Conservation (phyloP, 164 flowering plant species). For the Kalanchoe fedtschenkoi region DNA sequence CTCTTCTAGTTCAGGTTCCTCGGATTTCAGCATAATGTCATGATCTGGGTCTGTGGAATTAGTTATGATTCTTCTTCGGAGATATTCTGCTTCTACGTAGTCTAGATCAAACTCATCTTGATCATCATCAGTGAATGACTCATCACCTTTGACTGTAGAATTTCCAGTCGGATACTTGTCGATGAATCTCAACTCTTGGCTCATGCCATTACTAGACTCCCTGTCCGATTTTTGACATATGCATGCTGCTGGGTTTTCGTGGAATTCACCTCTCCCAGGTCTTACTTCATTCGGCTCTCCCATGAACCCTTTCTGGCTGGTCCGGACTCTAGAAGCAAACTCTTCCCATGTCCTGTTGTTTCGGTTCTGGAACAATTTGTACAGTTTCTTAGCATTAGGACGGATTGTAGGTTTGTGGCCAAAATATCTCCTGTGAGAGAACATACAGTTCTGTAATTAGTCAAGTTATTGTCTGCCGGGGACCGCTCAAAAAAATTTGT, state of each 20-base stretch:
- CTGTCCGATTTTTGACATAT: conserved; percentile 51
- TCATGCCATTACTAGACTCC: conserved; percentile 15
- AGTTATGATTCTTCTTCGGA: conserved; percentile 14
- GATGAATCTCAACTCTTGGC: neutral
- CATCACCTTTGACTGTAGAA: conserved; percentile 18
- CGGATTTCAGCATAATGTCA: conserved; percentile 15
- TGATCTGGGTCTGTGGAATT: conserved; percentile 23
- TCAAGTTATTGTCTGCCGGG: neutral
- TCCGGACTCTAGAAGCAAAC: conserved; percentile 59
- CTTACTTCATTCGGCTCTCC: conserved; percentile 85
- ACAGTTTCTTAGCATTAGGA: conserved; percentile 76
- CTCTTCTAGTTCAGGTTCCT: conserved; percentile 54
- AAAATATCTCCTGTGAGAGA: conserved; percentile 70
- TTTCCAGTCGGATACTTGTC: conserved; percentile 9
- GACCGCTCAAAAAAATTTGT: neutral
- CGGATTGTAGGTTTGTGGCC: conserved; percentile 95
- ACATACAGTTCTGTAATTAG: neutral
- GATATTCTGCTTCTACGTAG: conserved; percentile 22
- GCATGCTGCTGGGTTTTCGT: conserved; percentile 84
- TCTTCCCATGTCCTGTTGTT: conserved; percentile 79
- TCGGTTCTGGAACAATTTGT: conserved; percentile 41
- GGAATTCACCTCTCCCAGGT: conserved; percentile 90
- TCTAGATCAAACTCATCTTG: conserved; percentile 42
- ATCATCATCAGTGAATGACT: conserved; percentile 33
- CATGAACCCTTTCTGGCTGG: conserved; percentile 72